Evolutionary conservation across 2,329 filamentous ascomycete genomes (phyloP), one percentile per base, ranked within the genome.

Genomic region (Colletotrichum destructivum): DNA sequence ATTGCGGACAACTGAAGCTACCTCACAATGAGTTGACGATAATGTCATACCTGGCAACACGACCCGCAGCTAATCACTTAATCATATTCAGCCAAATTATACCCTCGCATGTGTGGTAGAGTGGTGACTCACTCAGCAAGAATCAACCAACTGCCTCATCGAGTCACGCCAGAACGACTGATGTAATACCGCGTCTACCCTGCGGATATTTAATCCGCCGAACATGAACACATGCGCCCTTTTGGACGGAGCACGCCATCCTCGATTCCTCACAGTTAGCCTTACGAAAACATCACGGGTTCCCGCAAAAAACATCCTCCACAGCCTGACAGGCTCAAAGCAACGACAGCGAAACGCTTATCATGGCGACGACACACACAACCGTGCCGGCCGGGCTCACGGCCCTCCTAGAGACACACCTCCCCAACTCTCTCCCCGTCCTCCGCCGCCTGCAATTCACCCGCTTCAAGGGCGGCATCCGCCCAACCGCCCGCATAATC

Each of bases 401-500:
- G n/a, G 66, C 75, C 2, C 83, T 88, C 15, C 84, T 93, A 0
- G 76, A 79, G 35, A 76, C 79, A 3, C 84, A 88, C 44, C 81
- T 92, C 11, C 91, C 91, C 0, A 81, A 87, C 75, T 89, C 89
- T 5, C 82, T 93, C 16, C 86, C 89, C 7, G 80, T 93, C 5
- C 83, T 90, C 56, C 87, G 92, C n/a, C 86, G 91, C 2, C 82
- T 93, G 6, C 89, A 92, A 72, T 91, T 89, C 78, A 82, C 86
- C 26, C 82, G 77, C n/a, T 79, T 82, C 47, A 78, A 81, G 0
- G 79, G 79, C 38, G 84, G 83, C 42, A 83, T 83, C 26, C 87
- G 79, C 46, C 80, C 79, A 75, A 81, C 79, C 75, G 83, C 81
- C 7, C 87, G 77, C 66, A 81, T 87, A 9, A 75, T 89, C 18